Conservation (phyloP, 768 basidiomycete species). For the Pleurotus djamor region DNA sequence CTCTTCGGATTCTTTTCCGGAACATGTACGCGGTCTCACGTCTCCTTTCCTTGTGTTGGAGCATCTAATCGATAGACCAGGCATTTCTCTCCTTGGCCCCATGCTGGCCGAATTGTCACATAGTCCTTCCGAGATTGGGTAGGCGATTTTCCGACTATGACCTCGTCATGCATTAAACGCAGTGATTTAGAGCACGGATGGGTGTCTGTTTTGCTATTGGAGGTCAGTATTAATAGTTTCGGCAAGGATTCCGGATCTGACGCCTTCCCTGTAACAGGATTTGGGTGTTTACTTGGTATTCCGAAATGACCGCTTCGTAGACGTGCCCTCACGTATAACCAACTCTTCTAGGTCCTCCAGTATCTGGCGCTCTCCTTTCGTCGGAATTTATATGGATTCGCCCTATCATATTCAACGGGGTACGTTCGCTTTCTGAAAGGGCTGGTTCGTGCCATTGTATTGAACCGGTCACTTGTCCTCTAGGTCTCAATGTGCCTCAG, state of each 20-base stretch:
- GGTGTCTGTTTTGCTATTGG: constrained; percentile 1
- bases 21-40: constrained; percentile 29
- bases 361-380: constrained; percentile 55
- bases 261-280: background rate
- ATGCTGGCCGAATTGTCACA: constrained; percentile 40
- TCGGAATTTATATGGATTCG: constrained; percentile 55
- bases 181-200: constrained; percentile 14
- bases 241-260: background rate
- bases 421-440: background rate
- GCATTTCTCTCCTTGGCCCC: constrained; percentile 40
- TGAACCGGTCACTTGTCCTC: background rate
- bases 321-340: background rate
- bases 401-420: constrained; percentile 51
- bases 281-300: no score
- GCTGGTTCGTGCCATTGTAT: background rate
- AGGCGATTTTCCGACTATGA: constrained; percentile 12
- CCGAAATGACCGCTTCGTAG: no score
- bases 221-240: background rate
- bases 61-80: constrained; percentile 13
- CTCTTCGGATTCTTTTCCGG: constrained; percentile 49
- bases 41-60: constrained; percentile 2
- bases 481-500: background rate
- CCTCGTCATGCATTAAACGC: constrained; percentile 13
- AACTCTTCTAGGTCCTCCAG: constrained; percentile 42
- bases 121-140: constrained; percentile 48